Conservation (phyloP, 768 basidiomycete genomes). For the Mycena olivaceomarginata region DNA sequence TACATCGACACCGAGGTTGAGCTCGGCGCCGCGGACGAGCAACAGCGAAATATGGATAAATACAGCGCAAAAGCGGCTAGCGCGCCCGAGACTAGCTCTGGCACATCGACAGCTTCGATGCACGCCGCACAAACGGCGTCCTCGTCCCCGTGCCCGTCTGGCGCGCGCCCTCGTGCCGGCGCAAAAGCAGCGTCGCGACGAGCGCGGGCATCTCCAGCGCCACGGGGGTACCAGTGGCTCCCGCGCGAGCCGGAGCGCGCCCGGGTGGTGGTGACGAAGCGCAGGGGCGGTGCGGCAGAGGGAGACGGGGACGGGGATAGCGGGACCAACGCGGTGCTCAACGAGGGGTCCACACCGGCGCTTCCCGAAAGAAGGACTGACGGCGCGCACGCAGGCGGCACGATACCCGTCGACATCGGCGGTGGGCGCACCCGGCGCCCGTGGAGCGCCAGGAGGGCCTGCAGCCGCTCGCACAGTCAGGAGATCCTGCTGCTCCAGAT, state of each 20-base stretch:
- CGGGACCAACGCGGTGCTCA: too few species aligned
- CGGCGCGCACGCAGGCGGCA: too few species aligned
- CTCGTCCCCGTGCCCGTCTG: not conserved
- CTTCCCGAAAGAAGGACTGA: not conserved
- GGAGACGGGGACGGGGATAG: too few species aligned
- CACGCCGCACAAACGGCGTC: not conserved
- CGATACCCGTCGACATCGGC: too few species aligned
- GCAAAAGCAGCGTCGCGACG: slow-evolving; percentile 29
- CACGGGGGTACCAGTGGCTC: not conserved
- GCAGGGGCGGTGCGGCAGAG: not conserved
- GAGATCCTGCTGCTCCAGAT: slow-evolving; percentile 3
- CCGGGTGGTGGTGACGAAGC: too few species aligned
- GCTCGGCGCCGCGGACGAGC: not conserved
- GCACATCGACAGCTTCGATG: not conserved
- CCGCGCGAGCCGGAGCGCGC: too few species aligned
- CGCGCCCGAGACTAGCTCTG: not conserved
- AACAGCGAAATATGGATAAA: not conserved
- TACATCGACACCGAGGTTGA: not conserved
- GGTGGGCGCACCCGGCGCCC: slow-evolving; percentile 9
- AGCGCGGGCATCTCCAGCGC: slow-evolving; percentile 22
- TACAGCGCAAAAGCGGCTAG: not conserved
- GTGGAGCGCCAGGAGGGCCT: slow-evolving; percentile 7
- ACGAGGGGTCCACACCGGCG: not conserved
- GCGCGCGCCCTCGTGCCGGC: slow-evolving; percentile 23
- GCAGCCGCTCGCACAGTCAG: slow-evolving; percentile 23